These are phyloP conservation scores for Mortierella sp. DNA, from an alignment of 371 early-diverging fungal genomes.

Conservation along the genomic window DNA sequence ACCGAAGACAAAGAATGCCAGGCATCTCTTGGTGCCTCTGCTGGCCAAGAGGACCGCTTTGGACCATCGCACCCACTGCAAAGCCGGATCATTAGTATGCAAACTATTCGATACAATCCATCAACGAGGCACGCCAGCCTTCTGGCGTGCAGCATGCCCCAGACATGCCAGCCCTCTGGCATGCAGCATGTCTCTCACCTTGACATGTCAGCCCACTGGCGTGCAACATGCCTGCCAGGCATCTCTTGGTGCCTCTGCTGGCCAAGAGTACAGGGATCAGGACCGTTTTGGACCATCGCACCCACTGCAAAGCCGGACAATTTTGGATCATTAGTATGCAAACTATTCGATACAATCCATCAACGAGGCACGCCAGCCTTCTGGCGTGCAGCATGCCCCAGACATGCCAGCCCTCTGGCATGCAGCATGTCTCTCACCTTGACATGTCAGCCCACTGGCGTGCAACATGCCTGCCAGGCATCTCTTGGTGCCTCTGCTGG, in stretches of 20 bases:
- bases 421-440: constrained; percentile 29
- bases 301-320: too few species aligned
- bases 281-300: not conserved
- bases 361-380: constrained; percentile 23
- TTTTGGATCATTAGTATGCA: constrained; percentile 3
- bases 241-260: constrained; percentile 30
- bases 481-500: constrained; percentile 31
- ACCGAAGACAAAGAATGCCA: too few species aligned
- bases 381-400: too few species aligned
- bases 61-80: not conserved
- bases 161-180: constrained; percentile 41
- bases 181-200: constrained; percentile 31
- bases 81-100: constrained; percentile 4
- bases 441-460: constrained; percentile 39
- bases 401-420: constrained; percentile 44
- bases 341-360: constrained; percentile 4
- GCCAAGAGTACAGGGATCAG: constrained; percentile 30
- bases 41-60: constrained; percentile 23
- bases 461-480: constrained; percentile 38
- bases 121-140: too few species aligned
- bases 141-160: too few species aligned
- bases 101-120: constrained; percentile 3
- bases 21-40: constrained; percentile 31
- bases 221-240: constrained; percentile 36
- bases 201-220: constrained; percentile 39